Evolutionary conservation across 2,329 filamentous ascomycete genomes (phyloP), one percentile per base, ranked within the genome.

Genomic region (Diaporthe australafricana): DNA sequence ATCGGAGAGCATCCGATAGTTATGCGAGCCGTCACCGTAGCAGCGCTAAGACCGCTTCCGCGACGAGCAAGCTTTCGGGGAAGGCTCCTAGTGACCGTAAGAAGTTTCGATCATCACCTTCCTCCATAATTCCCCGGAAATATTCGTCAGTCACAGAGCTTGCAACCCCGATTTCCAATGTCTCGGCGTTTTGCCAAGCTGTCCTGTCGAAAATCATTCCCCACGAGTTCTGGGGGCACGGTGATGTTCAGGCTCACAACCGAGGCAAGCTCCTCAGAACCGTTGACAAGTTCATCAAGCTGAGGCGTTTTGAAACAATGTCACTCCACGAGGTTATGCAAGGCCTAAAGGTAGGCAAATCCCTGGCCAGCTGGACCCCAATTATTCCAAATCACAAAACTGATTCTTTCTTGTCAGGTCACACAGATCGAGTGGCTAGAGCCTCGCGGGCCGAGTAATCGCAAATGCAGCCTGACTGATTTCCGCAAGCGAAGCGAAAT

Each of bases 121-220:
- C 32, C 22, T 38, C 35, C 5, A 63, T 40, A 32, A 55, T 17
- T 71, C 74, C 32, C 17, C 63, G 81, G 84, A 89, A 67, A 74
- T 84, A 72, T 57, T 76, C 81, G 17, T 84, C 85, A 16, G 83
- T 96, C 55, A 90, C 91, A 42, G 88, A 92, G 25, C 83, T 93
- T 75, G 92, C 95, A 1, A 94, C 91, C 20, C 88, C 93, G 0
- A 75, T 84, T 3, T 83, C 90, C 1, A 87, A 90, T 60, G 93
- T 98, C 2, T 97, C 95, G 5, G 92, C 94, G 0, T 98, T 97
- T 78, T 98, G 95, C 79, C 93, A 92, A 77, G 92, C 94, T 3
- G 91, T 92, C 0, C 78, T 98, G 38, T 84, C 84, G 25, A 93
- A 88, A 71, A 83, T 98, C 20, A 87, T 99, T 35, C 96, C 96